Conservation (phyloP, 2,329 filamentous ascomycete genomes). For the Alternaria novae-zelandiae region DNA sequence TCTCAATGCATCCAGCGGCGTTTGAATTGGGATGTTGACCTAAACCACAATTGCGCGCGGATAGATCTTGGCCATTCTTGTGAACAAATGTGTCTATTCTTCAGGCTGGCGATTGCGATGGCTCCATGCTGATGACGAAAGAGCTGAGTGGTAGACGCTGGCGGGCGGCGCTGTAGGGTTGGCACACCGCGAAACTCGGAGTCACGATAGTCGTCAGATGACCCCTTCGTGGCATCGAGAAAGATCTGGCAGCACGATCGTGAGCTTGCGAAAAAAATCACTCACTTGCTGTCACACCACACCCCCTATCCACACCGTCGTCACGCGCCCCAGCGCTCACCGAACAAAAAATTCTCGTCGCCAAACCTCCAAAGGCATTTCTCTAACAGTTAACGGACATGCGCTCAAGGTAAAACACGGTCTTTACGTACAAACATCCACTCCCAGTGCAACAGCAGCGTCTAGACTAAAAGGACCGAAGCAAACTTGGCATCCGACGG, state of each 20-base stretch:
- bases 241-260: neutral
- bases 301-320: slow-evolving; percentile 3
- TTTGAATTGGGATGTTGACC: neutral
- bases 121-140: neutral
- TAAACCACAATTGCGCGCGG: neutral
- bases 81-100: too few species aligned
- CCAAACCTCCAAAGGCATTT: slow-evolving; percentile 27
- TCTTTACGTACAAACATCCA: slow-evolving; percentile 34
- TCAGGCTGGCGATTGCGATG: neutral
- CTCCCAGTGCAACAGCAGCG: slow-evolving; percentile 15
- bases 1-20: slow-evolving; percentile 15
- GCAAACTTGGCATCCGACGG: slow-evolving; percentile 16
- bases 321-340: slow-evolving; percentile 10
- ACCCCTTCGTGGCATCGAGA: neutral
- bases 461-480: slow-evolving; percentile 14
- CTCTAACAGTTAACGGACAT: slow-evolving; percentile 27
- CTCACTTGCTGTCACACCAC: slow-evolving; percentile 1
- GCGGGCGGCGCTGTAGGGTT: neutral
- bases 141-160: neutral
- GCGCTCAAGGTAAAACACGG: neutral
- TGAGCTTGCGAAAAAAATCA: neutral
- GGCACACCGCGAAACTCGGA: neutral
- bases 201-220: neutral
- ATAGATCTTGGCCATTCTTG: neutral
- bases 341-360: slow-evolving; percentile 12